phyloP scores from a whole-genome alignment of 2,329 filamentous ascomycete genomes.

The Zymoseptoria crescenta region DNA sequence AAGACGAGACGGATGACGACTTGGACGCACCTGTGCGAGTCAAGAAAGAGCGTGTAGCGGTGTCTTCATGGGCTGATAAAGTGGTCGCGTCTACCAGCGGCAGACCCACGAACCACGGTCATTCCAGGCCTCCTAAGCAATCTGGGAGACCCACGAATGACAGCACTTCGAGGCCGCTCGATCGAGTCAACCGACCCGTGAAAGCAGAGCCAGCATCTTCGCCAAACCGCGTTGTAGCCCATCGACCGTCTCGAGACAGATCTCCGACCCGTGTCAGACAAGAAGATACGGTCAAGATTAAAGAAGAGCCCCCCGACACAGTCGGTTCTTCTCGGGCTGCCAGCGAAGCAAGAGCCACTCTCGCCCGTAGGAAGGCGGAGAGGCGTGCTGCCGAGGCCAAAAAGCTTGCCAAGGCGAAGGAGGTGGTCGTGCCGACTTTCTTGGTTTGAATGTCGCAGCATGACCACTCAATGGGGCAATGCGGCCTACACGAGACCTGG shows the following conservation, averaged over 20 bases:
- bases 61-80: background rate
- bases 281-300: background rate
- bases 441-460: background rate
- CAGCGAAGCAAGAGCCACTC: background rate
- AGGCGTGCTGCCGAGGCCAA: background rate
- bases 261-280: background rate
- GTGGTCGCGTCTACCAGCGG: background rate
- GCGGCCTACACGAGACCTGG: background rate
- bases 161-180: background rate
- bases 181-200: background rate
- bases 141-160: background rate
- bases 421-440: background rate
- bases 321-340: background rate
- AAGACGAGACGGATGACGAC: constrained; percentile 13
- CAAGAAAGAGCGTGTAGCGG: background rate
- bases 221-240: background rate
- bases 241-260: background rate
- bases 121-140: too few species aligned
- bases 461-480: background rate
- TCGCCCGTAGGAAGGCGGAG: background rate
- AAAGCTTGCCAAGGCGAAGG: background rate
- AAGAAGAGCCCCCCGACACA: background rate
- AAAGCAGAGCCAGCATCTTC: background rate
- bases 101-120: background rate
- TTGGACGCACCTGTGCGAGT: constrained; percentile 12